Evolutionary conservation across 2,329 filamentous ascomycete species (phyloP), one percentile per base, ranked within the genome.

Genomic region (Fusarium armeniacum): DNA sequence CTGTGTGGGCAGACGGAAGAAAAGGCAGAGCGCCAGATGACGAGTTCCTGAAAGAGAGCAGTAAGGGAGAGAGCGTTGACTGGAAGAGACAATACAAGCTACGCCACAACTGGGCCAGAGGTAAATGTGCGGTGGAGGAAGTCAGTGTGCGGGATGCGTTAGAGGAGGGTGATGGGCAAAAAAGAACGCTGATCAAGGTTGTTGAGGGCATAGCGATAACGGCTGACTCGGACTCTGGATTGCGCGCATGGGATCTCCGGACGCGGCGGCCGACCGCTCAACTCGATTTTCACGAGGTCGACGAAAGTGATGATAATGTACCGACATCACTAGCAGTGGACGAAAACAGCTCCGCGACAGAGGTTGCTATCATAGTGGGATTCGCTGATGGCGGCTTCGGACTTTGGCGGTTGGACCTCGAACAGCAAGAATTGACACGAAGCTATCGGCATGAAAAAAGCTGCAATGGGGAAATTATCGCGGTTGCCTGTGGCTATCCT

Each of bases 61-160:
- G 26, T 22, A 33, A 53, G 26, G 47, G 35, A 15, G 61, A 65
- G 47, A 60, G 87, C 10, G 84, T 91, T 24, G 88, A 96, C 76
- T 98, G 94, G 94, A 97, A 97, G 82, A 87, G 88, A 65, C 92
- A 96, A 74, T 98, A 97, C 80, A 93, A 91, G 75, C 84, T 98
- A 51, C 87, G 93, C 46, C 92, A 97, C 77, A 98, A 98, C 80
- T 98, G 96, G 96, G 88, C 92, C 2, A 88, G 86, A 66, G 96
- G 95, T 1, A 90, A 88, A 71, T 97, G 93, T 74, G 91, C 88
- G 38, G 89, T 97, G 15, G 90, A 91, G 36, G 92, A 97, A 78
- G 87, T 98, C 32, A 85, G 89, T 45, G 86, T 93, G 26, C 73
- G 74, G 40, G 74, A 76, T 40, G 54, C 63, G 12, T 81, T 84